phyloP scores from a whole-genome alignment of 2,329 filamentous ascomycete genomes.

The Thelonectria rubi region DNA sequence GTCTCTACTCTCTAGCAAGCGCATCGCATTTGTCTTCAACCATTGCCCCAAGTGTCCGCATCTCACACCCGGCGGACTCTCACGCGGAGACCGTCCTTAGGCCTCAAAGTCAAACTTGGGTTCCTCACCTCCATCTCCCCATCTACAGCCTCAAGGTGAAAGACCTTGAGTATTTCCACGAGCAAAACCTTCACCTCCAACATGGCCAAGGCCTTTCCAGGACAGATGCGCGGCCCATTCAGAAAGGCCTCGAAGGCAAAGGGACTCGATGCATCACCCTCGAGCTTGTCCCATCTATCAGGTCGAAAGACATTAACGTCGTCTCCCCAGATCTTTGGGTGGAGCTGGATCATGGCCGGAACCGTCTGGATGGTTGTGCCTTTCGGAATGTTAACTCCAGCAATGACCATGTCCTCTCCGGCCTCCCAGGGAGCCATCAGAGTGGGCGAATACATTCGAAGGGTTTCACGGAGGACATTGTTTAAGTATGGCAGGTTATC shows the following conservation, averaged over 20 bases:
- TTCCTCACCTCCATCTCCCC: not conserved
- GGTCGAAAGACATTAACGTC: constrained; percentile 6
- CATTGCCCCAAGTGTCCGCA: not conserved
- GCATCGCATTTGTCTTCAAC: not conserved
- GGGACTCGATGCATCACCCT: not conserved
- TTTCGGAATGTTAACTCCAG: constrained; percentile 12
- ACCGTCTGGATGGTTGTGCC: constrained; percentile 23
- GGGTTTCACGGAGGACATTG: constrained; percentile 23
- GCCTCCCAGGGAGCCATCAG: constrained; percentile 13
- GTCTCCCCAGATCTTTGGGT: constrained; percentile 24
- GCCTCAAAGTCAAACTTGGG: not conserved
- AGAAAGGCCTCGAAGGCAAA: constrained; percentile 21
- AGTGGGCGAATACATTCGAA: constrained; percentile 25
- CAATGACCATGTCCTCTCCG: not conserved
- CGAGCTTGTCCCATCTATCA: constrained; percentile 16
- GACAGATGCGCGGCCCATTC: constrained; percentile 27
- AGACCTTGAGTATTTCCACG: constrained; percentile 13
- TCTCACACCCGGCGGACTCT: not conserved
- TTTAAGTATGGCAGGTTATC: constrained; percentile 22
- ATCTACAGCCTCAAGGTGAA: constrained; percentile 10
- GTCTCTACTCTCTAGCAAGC: too few species aligned
- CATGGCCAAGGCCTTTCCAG: constrained; percentile 25
- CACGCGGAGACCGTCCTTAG: not conserved
- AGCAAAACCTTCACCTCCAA: constrained; percentile 26
- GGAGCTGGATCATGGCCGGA: constrained; percentile 24